Evolutionary conservation across 2,329 filamentous ascomycete genomes (phyloP).

Genomic region (Sporothrix luriei): DNA sequence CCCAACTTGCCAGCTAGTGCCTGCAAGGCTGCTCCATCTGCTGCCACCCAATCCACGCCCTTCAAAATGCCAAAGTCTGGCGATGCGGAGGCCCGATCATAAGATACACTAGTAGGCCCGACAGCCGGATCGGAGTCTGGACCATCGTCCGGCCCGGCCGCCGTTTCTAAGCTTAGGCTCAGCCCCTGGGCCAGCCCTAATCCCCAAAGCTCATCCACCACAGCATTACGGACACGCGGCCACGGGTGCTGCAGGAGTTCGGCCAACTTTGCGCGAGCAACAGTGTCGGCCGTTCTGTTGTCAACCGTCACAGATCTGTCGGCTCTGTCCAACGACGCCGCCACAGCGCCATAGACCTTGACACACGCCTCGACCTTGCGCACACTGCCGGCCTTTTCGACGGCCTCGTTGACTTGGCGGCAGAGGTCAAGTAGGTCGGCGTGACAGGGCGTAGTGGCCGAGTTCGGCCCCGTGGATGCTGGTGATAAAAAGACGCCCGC

Average conservation of each 20-base stretch:
- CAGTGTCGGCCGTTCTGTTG: constrained; percentile 47
- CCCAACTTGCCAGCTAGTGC: constrained; percentile 49
- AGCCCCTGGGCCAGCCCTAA: constrained; percentile 41
- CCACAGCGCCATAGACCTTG: constrained; percentile 74
- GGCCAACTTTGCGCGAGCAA: constrained; percentile 68
- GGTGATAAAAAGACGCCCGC: constrained; percentile 49
- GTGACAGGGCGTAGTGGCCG: constrained; percentile 38
- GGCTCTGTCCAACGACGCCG: constrained; percentile 47
- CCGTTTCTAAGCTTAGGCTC: constrained; percentile 35
- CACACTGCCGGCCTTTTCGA: constrained; percentile 81
- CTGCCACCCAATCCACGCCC: constrained; percentile 61
- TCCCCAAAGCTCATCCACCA: constrained; percentile 63
- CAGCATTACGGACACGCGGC: constrained; percentile 67
- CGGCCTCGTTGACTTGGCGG: constrained; percentile 71
- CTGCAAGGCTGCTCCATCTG: constrained; percentile 53
- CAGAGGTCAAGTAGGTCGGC: constrained; percentile 63
- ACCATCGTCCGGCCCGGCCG: neutral
- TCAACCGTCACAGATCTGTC: constrained; percentile 28
- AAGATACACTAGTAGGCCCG: neutral
- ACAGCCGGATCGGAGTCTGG: neutral
- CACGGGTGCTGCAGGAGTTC: constrained; percentile 80
- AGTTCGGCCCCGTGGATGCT: too few species aligned
- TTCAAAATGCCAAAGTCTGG: constrained; percentile 43
- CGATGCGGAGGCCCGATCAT: neutral
- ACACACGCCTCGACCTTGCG: constrained; percentile 79